These are phyloP conservation scores for Lasiosphaeria ovina DNA, from an alignment of 495 filamentous ascomycete species.

Conservation along the genomic window DNA sequence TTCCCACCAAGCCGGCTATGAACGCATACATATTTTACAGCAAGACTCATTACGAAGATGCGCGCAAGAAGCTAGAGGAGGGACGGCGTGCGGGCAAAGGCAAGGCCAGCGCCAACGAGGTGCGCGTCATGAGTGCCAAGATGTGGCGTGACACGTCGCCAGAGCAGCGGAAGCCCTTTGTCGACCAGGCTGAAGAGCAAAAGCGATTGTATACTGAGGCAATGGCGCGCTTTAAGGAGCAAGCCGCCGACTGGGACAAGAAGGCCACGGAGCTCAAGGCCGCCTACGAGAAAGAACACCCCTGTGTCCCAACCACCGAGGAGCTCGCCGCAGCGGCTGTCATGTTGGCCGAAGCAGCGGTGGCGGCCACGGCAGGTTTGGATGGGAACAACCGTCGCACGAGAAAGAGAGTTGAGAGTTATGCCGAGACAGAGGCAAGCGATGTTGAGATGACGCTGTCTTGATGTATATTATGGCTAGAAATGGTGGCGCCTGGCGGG, in stretches of 20 bases:
- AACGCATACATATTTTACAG: conserved; percentile 78
- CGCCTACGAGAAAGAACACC: conserved; percentile 63
- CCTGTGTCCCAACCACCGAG: conserved; percentile 5
- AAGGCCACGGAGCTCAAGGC: conserved; percentile 57
- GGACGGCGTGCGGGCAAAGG: conserved; percentile 60
- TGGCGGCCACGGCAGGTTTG: background rate
- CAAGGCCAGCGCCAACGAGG: conserved; percentile 72
- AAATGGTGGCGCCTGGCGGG: background rate
- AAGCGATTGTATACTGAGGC: conserved; percentile 60
- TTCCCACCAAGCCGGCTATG: conserved; percentile 64
- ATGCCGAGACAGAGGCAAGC: conserved; percentile 37
- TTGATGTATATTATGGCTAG: background rate
- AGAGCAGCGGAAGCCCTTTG: conserved; percentile 69
- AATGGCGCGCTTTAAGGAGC: conserved; percentile 55
- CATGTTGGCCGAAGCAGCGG: background rate
- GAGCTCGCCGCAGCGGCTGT: conserved; percentile 1
- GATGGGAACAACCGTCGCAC: conserved; percentile 22
- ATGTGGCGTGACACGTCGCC: conserved; percentile 81
- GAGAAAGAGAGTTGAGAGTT: conserved; percentile 37
- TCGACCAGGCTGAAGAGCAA: conserved; percentile 66
- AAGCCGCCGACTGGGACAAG: conserved; percentile 67
- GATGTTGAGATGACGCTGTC: conserved; percentile 21
- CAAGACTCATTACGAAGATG: conserved; percentile 74
- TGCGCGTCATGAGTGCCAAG: conserved; percentile 74
- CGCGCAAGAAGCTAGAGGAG: conserved; percentile 69